A percentile compares a stretch with the other conserved stretches of the same genome.
These are phyloP conservation scores for Xylogone sp. DNA, from an alignment of 2,329 filamentous ascomycete genomes.

Conservation along the genomic window DNA sequence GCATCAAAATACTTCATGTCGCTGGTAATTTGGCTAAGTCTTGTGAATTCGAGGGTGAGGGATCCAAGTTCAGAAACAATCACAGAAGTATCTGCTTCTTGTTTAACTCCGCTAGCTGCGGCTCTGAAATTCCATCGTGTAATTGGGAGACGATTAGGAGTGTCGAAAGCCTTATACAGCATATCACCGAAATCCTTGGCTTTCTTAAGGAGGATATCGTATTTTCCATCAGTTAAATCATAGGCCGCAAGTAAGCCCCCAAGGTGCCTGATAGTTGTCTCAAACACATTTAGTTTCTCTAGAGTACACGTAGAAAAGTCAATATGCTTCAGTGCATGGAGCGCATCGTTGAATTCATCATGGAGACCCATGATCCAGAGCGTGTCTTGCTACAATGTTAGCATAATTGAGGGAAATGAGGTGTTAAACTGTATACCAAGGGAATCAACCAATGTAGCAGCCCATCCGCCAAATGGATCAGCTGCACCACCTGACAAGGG, in stretches of 20 bases:
- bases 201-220: slow-evolving; percentile 63
- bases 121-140: slow-evolving; percentile 14
- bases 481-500: slow-evolving; percentile 62
- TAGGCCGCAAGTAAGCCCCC: slow-evolving; percentile 80
- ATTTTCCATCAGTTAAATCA: slow-evolving; percentile 69
- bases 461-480: slow-evolving; percentile 86
- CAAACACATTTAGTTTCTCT: slow-evolving; percentile 52
- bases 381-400: slow-evolving; percentile 50
- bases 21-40: slow-evolving; percentile 56
- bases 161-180: slow-evolving; percentile 69
- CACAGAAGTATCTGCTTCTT: slow-evolving; percentile 50
- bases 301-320: slow-evolving; percentile 66
- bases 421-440: slow-evolving; percentile 29
- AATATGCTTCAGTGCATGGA: slow-evolving; percentile 63
- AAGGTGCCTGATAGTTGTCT: slow-evolving; percentile 84
- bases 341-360: slow-evolving; percentile 73
- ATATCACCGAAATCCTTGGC: slow-evolving; percentile 66
- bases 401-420: not conserved
- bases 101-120: slow-evolving; percentile 53
- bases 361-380: slow-evolving; percentile 79
- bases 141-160: slow-evolving; percentile 85
- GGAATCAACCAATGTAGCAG: slow-evolving; percentile 76
- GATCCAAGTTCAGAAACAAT: slow-evolving; percentile 56
- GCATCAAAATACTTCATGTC: slow-evolving; percentile 58
- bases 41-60: slow-evolving; percentile 57